Percentiles rank a stretch among this genome's conserved stretches.
These are phyloP conservation scores for Trichophyton benhamiae DNA, from an alignment of 2,329 filamentous ascomycete genomes.

Conservation along the genomic window DNA sequence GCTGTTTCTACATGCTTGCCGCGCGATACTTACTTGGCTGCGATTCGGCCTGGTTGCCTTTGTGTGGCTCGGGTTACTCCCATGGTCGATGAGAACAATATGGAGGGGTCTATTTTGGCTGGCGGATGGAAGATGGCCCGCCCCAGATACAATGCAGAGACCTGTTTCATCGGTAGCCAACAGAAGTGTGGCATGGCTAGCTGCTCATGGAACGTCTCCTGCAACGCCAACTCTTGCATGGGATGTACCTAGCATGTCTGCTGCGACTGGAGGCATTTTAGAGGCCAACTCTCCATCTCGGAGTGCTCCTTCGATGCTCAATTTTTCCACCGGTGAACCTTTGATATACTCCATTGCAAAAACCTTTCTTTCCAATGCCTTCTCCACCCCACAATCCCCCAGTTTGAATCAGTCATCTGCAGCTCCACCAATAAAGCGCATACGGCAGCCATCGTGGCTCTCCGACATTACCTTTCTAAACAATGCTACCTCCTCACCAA, in stretches of 20 bases:
- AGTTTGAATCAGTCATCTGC: constrained; percentile 18
- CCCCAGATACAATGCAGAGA: constrained; percentile 18
- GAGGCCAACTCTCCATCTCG: constrained; percentile 22
- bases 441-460: constrained; percentile 39
- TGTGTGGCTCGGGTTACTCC: constrained; percentile 81
- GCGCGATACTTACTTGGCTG: constrained; percentile 63
- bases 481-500: constrained; percentile 51
- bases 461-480: constrained; percentile 47
- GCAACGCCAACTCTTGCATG: constrained; percentile 15
- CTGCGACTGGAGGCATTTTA: constrained; percentile 18
- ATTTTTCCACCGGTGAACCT: constrained; percentile 33
- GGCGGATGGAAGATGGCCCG: constrained; percentile 60
- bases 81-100: constrained; percentile 78
- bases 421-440: constrained; percentile 20
- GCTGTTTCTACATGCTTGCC: constrained; percentile 58
- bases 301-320: constrained; percentile 30
- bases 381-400: constrained; percentile 22
- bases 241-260: constrained; percentile 14
- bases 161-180: constrained; percentile 12
- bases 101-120: constrained; percentile 96
- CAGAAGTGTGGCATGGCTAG: constrained; percentile 15
- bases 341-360: constrained; percentile 36
- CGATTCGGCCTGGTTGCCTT: constrained; percentile 65
- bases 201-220: constrained; percentile 21
- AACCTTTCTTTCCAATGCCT: constrained; percentile 28